A percentile compares a stretch with the other conserved stretches of the same genome.
Evolutionary conservation across 495 filamentous ascomycete species (phyloP).

Genomic region (Penicillium nucicola): DNA sequence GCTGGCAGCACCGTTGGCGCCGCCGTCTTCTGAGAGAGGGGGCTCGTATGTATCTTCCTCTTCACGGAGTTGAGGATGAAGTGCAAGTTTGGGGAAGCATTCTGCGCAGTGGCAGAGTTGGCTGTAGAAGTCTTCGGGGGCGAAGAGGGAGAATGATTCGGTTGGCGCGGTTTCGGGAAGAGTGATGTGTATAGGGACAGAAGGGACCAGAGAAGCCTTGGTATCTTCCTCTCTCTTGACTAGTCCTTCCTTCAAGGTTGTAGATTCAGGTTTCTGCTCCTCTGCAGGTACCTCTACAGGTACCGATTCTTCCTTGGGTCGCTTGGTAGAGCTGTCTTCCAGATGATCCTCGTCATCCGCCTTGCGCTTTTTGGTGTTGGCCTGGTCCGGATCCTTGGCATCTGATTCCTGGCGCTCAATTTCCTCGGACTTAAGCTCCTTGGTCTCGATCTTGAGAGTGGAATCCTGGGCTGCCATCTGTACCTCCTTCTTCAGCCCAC

Average conservation of each 20-base stretch:
- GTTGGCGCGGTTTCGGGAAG: slow-evolving; percentile 48
- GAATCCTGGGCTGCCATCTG: not conserved
- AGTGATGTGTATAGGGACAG: slow-evolving; percentile 34
- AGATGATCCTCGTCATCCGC: slow-evolving; percentile 51
- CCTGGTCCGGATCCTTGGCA: slow-evolving; percentile 2
- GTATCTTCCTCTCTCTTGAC: slow-evolving; percentile 14
- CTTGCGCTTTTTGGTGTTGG: slow-evolving; percentile 70
- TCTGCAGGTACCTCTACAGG: not conserved
- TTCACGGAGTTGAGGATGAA: slow-evolving; percentile 78
- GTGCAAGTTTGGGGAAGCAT: slow-evolving; percentile 70
- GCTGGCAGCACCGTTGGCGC: slow-evolving; percentile 45
- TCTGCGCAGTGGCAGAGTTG: slow-evolving; percentile 72
- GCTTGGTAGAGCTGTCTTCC: slow-evolving; percentile 52
- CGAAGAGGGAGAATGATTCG: slow-evolving; percentile 72
- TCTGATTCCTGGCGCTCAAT: slow-evolving; percentile 8
- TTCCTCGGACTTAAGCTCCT: not conserved
- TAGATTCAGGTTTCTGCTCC: slow-evolving; percentile 17
- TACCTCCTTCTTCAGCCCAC: slow-evolving; percentile 20
- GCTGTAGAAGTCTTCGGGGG: slow-evolving; percentile 70
- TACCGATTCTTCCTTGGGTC: slow-evolving; percentile 46
- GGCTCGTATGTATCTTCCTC: slow-evolving; percentile 93
- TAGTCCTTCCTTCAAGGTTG: slow-evolving; percentile 20
- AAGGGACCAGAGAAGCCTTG: slow-evolving; percentile 1
- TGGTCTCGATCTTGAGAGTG: not conserved
- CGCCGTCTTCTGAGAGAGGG: slow-evolving; percentile 63